Evolutionary conservation across 805 yeast genomes (phyloP), one percentile per base, ranked within the genome.

Genomic region (Metschnikowia amazonensis): DNA sequence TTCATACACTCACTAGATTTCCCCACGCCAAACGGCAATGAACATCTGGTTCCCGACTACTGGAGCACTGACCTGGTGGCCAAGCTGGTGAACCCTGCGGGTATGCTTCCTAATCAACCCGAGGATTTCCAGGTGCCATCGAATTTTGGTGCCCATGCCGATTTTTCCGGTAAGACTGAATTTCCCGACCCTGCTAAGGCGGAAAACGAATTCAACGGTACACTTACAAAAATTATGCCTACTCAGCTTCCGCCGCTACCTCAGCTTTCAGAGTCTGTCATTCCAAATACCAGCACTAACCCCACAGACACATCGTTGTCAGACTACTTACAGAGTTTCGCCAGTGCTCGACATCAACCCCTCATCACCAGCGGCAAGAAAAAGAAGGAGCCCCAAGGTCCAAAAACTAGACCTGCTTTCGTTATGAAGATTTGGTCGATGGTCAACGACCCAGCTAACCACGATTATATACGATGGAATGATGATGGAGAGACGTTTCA

Each of bases 401-500:
- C 74, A n/a, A 84, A 83, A 58, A 60, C 81, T 0, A 71, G 89
- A 43, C 95, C 98, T 1, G 95, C 96, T 0, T 94, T 94, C 68
- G 96, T 94, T 8, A 80, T 83, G 73, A 94, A 94, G 64, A 70
- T 94, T 16, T 92, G 99, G 99, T 77, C 83, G 30, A 94, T 94
- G 97, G 89, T 94, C 7, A 90, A 90, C 62, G 97, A 92, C 60
- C 71, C 80, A 1, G 58, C 66, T 0, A 92, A 90, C 63, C 63
- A 75, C 14, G 76, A 83, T 36, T 81, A 80, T 56, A 92, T 94
- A 39, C 72, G 81, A 31, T 94, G 99, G 99, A 72, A 81, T 57
- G 77, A 80, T 1, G 90, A 87, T 63, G 99, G 99, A 2, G 75
- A 80, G 52, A 79, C 94, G 3, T 89, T 94, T 62, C 83, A 86